These are phyloP conservation scores for Lepidium africanum DNA, from an alignment of 345 rosid species.

Conservation along the genomic window DNA sequence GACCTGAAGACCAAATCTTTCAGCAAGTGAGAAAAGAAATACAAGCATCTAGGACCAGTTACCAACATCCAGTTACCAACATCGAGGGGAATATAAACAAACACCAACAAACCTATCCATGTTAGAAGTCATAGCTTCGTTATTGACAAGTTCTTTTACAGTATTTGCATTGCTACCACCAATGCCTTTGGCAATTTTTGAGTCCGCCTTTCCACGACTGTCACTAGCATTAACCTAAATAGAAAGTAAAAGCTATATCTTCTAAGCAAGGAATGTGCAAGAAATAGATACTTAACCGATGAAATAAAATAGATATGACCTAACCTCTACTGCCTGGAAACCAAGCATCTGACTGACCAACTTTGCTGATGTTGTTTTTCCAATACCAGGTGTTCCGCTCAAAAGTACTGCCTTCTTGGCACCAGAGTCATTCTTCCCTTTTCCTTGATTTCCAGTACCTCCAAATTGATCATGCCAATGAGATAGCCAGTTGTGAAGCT, in stretches of 20 bases:
- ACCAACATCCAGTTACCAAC: no score
- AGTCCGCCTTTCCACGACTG: slow-evolving; percentile 90
- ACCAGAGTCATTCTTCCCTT: slow-evolving; percentile 64
- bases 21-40: no score
- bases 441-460: slow-evolving; percentile 55
- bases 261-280: neutral
- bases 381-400: slow-evolving; percentile 95
- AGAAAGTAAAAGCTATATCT: neutral
- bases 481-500: slow-evolving; percentile 81
- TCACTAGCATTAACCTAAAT: slow-evolving; percentile 96
- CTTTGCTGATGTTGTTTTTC: slow-evolving; percentile 93
- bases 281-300: neutral
- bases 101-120: no score
- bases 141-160: no score
- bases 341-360: slow-evolving; percentile 90
- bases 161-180: no score
- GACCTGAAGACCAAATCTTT: no score
- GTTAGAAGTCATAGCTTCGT: no score
- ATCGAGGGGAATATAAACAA: no score
- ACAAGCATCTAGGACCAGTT: no score
- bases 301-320: neutral
- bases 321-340: slow-evolving; percentile 89
- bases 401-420: slow-evolving; percentile 81
- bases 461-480: slow-evolving; percentile 75
- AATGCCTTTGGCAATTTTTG: slow-evolving; percentile 66